Percentiles rank a stretch among this genome's conserved stretches.
These are phyloP conservation scores for Seiridium cupressi DNA, from an alignment of 2,329 filamentous ascomycete genomes.

Conservation along the genomic window DNA sequence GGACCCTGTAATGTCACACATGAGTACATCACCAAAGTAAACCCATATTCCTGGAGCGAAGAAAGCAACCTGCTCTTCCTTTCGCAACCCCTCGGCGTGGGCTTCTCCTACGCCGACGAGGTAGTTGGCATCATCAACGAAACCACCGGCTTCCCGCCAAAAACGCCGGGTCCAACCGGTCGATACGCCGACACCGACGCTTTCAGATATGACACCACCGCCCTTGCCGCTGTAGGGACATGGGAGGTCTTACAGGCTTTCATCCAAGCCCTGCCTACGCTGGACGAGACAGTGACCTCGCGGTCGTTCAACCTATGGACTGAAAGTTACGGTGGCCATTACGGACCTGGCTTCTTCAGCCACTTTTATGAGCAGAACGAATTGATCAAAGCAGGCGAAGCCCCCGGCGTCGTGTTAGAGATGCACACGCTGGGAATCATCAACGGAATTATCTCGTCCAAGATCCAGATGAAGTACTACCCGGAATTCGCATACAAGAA, in stretches of 20 bases:
- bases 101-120: conserved; percentile 25
- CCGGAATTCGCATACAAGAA: conserved; percentile 38
- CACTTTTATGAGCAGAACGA: conserved; percentile 58
- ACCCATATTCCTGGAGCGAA: conserved; percentile 20
- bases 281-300: conserved; percentile 46
- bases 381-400: conserved; percentile 47
- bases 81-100: conserved; percentile 26
- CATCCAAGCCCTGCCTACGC: conserved; percentile 21
- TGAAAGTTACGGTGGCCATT: conserved; percentile 47
- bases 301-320: conserved; percentile 59
- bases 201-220: conserved; percentile 24
- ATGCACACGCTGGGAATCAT: conserved; percentile 54
- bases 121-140: conserved; percentile 23
- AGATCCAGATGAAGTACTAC: conserved; percentile 42
- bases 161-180: conserved; percentile 23
- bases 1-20: conserved; percentile 23
- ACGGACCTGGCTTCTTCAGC: conserved; percentile 44
- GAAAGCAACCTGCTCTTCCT: conserved; percentile 27
- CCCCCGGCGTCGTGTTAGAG: conserved; percentile 46
- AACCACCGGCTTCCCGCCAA: conserved; percentile 21
- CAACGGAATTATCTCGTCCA: conserved; percentile 55
- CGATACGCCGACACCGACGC: conserved; percentile 25
- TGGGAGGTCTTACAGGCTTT: conserved; percentile 29
- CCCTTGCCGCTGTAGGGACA: conserved; percentile 23
- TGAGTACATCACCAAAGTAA: conserved; percentile 23